Percentiles rank a stretch among this genome's conserved stretches.
Conservation (phyloP, 2,329 filamentous ascomycete species). For the Aspergillus bombycis region DNA sequence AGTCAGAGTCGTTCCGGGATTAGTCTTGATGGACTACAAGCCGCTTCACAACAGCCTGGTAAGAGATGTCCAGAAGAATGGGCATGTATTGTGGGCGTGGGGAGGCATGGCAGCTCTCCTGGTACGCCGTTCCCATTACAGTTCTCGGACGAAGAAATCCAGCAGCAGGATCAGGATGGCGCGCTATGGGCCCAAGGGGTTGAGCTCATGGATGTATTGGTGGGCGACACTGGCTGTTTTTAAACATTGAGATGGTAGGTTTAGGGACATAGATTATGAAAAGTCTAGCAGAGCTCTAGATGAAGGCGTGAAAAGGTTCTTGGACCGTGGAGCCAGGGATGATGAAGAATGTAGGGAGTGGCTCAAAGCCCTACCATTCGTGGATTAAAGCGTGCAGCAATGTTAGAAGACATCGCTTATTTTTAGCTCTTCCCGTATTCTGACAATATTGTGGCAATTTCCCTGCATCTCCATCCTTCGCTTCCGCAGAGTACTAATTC, state of each 20-base stretch:
- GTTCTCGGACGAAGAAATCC: slow-evolving; percentile 21
- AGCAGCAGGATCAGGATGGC: slow-evolving; percentile 24
- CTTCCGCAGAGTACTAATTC: no score
- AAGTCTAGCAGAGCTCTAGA: slow-evolving; percentile 24
- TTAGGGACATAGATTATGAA: slow-evolving; percentile 25
- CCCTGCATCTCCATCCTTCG: no score
- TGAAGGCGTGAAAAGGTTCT: slow-evolving; percentile 25
- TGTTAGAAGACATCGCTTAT: no score
- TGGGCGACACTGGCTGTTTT: slow-evolving; percentile 28
- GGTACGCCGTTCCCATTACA: slow-evolving; percentile 23
- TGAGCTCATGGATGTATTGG: slow-evolving; percentile 26
- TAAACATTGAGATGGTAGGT: slow-evolving; percentile 32
- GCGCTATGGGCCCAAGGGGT: slow-evolving; percentile 30
- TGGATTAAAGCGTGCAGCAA: slow-evolving; percentile 13
- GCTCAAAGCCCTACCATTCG: slow-evolving; percentile 25
- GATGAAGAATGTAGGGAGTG: slow-evolving; percentile 24
- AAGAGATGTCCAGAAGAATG: slow-evolving; percentile 26
- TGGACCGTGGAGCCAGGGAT: slow-evolving; percentile 29
- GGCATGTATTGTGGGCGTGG: slow-evolving; percentile 19
- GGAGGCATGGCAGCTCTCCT: neutral
- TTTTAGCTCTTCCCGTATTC: no score
- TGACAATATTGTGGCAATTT: no score
- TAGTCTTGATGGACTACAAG: slow-evolving; percentile 27
- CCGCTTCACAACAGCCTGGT: slow-evolving; percentile 22
- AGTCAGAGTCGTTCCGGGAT: slow-evolving; percentile 25